A percentile compares a stretch with the other conserved stretches of the same genome.
phyloP scores from a whole-genome alignment of 2,329 filamentous ascomycete genomes.

The Triangularia setosa region DNA sequence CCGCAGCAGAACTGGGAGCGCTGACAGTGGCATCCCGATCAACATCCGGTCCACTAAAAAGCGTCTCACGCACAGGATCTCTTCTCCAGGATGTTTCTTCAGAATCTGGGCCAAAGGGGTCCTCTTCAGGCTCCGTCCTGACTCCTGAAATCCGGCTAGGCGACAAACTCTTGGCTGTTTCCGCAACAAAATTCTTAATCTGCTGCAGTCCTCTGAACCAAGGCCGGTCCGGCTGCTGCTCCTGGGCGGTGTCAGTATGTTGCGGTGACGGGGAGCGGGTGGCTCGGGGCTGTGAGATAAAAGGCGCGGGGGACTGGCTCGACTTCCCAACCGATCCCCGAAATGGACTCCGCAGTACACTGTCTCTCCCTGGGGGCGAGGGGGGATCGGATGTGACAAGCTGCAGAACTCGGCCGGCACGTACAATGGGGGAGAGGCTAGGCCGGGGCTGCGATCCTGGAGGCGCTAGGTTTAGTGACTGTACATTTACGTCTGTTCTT shows the following conservation, averaged over 20 bases:
- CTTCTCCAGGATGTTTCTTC: constrained; percentile 7
- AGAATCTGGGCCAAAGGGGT: constrained; percentile 27
- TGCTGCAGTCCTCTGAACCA: constrained; percentile 33
- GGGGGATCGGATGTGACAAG: constrained; percentile 57
- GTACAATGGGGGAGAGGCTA: constrained; percentile 54
- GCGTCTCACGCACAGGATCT: constrained; percentile 13
- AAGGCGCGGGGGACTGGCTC: constrained; percentile 29
- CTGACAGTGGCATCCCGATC: constrained; percentile 17
- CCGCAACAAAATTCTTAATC: constrained; percentile 31
- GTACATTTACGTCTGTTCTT: constrained; percentile 12
- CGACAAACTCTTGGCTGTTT: constrained; percentile 30
- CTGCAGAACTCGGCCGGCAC: constrained; percentile 53
- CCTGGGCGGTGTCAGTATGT: neutral
- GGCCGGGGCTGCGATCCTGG: constrained; percentile 37
- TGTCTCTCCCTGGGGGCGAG: constrained; percentile 50
- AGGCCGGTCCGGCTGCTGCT: constrained; percentile 20
- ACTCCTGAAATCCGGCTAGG: constrained; percentile 15
- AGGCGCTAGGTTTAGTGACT: constrained; percentile 22
- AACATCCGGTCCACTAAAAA: constrained; percentile 13
- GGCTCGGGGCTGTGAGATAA: constrained; percentile 16
- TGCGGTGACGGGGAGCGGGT: constrained; percentile 16
- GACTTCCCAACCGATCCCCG: constrained; percentile 36
- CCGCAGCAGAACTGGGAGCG: constrained; percentile 31
- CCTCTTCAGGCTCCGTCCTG: constrained; percentile 19
- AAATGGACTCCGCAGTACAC: constrained; percentile 54